Conservation (phyloP, 2,329 filamentous ascomycete species). For the Reticulascus tulasneorum region DNA sequence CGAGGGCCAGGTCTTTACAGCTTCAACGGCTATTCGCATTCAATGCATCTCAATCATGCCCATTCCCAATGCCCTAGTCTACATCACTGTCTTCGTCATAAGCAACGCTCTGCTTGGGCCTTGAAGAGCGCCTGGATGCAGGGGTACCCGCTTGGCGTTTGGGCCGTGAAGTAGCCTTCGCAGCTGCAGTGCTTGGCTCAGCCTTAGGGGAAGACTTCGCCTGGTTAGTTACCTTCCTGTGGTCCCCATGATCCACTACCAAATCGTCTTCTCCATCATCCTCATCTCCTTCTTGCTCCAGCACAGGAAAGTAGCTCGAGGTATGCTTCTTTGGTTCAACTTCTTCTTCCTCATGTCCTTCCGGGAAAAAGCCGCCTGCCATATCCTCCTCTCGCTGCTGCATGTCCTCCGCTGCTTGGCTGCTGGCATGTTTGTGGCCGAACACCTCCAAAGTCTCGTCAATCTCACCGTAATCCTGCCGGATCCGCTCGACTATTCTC, state of each 20-base stretch:
- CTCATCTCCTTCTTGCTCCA: slow-evolving; percentile 38
- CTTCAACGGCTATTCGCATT: too few species aligned
- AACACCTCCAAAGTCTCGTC: slow-evolving; percentile 49
- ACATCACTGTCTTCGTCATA: too few species aligned
- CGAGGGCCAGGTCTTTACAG: too few species aligned
- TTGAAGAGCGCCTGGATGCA: too few species aligned
- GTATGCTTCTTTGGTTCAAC: slow-evolving; percentile 28
- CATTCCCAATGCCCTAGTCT: too few species aligned
- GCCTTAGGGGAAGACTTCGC: too few species aligned
- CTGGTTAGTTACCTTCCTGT: too few species aligned
- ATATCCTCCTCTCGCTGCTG: slow-evolving; percentile 42
- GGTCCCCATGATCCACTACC: slow-evolving; percentile 27
- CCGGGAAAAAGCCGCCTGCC: slow-evolving; percentile 59
- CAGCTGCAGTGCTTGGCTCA: too few species aligned
- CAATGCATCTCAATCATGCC: too few species aligned
- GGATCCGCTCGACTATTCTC: slow-evolving; percentile 74
- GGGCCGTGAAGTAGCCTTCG: too few species aligned
- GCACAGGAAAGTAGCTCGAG: slow-evolving; percentile 46
- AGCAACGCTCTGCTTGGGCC: too few species aligned
- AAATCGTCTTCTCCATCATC: slow-evolving; percentile 27
- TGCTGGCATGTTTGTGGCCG: slow-evolving; percentile 42
- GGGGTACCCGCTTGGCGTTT: too few species aligned
- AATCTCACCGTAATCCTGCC: slow-evolving; percentile 68
- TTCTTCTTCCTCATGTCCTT: slow-evolving; percentile 49
- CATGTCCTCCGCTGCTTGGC: slow-evolving; percentile 19